Evolutionary conservation across 306 rosid species (phyloP), one percentile per base, ranked within the genome.

Genomic region (Nissolia schottii): DNA sequence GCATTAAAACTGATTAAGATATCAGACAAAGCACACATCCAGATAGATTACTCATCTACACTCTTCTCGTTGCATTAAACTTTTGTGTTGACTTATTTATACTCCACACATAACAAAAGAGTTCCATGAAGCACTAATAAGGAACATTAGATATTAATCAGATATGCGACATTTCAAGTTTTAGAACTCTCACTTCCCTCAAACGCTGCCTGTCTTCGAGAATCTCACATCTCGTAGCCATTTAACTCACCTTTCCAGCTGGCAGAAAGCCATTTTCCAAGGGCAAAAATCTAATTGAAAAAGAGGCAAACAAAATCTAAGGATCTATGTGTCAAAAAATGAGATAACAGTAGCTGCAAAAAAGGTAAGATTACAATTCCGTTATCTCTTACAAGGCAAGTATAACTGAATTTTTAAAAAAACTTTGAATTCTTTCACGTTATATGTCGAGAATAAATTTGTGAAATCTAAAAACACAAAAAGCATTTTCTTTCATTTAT

Each of bases 401-500:
- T 13, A 11, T 48, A 16, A 22, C 61, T 59, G 70, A 67, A 59
- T 37, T 31, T 14, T 15, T 7, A 13, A 45, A 2, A 15, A 5
- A 45, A 45, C 1, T 6, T 15, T 13, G 27, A 77, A 61, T 12
- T 51, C 59, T 50, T 49, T 20, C 49, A 28, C 64, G 28, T 50
- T 32, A 11, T 5, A 38, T 18, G 16, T 16, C 45, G 34, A 32
- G 34, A 13, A 59, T 31, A 40, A 11, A 59, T 48, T 59, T 70
- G 20, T 2, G 12, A 38, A 56, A 55, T 55, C 66, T 25, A 11
- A 35, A 70, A 27, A 40, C 41, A 24, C 18, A 53, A 24, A n/a
- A 41, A 22, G 66, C 25, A 65, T 65, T 65, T 56, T 27, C 15
- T 67, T 46, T 63, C 13, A 13, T 6, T 71, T 64, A 57, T 76